phyloP scores from a whole-genome alignment of 202 grass and related monocot species.

The Cymbopogon flexuosus region DNA sequence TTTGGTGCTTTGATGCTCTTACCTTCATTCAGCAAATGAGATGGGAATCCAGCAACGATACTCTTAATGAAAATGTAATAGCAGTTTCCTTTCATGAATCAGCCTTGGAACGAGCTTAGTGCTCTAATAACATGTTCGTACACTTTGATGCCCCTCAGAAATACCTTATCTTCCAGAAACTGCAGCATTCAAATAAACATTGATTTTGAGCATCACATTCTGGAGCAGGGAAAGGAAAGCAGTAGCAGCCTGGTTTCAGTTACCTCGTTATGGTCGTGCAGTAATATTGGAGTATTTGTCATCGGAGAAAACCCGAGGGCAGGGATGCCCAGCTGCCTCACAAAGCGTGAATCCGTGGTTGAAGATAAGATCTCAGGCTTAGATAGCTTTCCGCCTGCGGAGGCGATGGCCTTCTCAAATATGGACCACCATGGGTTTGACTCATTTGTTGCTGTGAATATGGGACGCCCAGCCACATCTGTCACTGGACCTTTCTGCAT shows the following conservation, averaged over 20 bases:
- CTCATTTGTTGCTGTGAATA: slow-evolving; percentile 62
- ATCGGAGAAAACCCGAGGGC: slow-evolving; percentile 88
- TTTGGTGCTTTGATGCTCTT: neutral
- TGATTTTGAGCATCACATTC: neutral
- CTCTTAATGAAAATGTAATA: neutral
- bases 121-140: slow-evolving; percentile 74
- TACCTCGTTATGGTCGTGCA: slow-evolving; percentile 90
- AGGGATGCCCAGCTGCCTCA: slow-evolving; percentile 73
- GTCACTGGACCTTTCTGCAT: slow-evolving; percentile 43
- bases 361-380: slow-evolving; percentile 67
- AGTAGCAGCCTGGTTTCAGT: neutral
- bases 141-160: slow-evolving; percentile 78
- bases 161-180: slow-evolving; percentile 83
- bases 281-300: slow-evolving; percentile 70
- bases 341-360: slow-evolving; percentile 71
- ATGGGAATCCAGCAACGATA: neutral
- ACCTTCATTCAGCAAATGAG: neutral
- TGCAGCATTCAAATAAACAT: slow-evolving; percentile 9
- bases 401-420: slow-evolving; percentile 59
- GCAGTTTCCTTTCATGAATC: neutral
- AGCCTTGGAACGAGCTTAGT: slow-evolving; percentile 53
- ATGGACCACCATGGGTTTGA: slow-evolving; percentile 84
- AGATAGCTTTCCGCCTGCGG: slow-evolving; percentile 55
- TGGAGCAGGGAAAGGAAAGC: neutral
- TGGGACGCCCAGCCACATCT: slow-evolving; percentile 46